Evolutionary conservation across 306 rosid species (phyloP), one percentile per base, ranked within the genome.

Genomic region (Comarum palustre): DNA sequence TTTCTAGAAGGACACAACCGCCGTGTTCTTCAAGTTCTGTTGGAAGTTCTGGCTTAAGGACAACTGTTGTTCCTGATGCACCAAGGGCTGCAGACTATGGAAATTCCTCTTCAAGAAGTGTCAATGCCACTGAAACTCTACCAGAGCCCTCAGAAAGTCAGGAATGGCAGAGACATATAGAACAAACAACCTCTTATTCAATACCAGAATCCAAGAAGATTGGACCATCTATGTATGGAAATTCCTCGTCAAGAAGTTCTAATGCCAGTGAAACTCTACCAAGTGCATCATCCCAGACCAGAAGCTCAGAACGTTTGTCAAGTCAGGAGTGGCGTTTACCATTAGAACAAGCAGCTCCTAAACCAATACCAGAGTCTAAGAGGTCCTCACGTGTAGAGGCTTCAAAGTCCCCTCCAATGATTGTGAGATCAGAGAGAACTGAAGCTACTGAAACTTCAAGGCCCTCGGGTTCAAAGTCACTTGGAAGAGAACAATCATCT

Each of bases 1-100:
- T 83, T 46, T 88, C 99, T 63, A 79, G 85, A 75, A 90, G 99
- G 77, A 88, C 92, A 39, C 82, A 79, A 31, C 72, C 79, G 13
- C 59, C 87, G n/a, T n/a, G n/a, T 75, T 13, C 82, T 75, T 13
- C 80, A 61, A 84, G 71, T 70, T 68, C 84, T 43, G 84, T 77
- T 54, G 60, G 71, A 68, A 77, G 75, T 75, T 68, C 75, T 47
- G 66, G 70, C 74, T 46, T 79, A 16, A 82, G 72, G 62, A 68
- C 75, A 60, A 27, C 78, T 19, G 72, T 13, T 74, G 58, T 29
- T 16, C 46, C 91, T 11, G 73, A 58, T 46, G 34, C 68, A 70
- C 60, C 87, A 38, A 63, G 47, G 48, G n/a, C 71, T 77, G 24
- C 64, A 22, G 41, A 69, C 4, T 71, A 6, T 29, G 68, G 61